Percentiles rank a stretch among this genome's conserved stretches.
These are phyloP conservation scores for Ustilago shanxiensis DNA, from an alignment of 1,284 basidiomycete species.

Conservation along the genomic window DNA sequence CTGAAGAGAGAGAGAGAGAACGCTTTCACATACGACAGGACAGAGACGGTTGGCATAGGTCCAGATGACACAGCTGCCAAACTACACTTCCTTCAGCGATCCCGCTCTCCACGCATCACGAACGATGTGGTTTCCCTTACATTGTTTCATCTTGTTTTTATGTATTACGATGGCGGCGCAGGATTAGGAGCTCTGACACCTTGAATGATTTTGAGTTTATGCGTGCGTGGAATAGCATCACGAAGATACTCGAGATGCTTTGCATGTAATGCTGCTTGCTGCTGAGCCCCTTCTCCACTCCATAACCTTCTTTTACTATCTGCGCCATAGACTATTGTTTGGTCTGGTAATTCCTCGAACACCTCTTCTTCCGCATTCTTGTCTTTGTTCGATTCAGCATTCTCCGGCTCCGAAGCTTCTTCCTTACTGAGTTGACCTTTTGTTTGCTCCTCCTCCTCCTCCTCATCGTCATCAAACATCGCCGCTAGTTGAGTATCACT, in stretches of 20 bases:
- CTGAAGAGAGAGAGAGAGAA: background rate
- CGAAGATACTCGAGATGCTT: conserved; percentile 91
- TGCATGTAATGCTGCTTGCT: conserved; percentile 83
- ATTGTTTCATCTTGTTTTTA: background rate
- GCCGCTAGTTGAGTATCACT: conserved; percentile 15
- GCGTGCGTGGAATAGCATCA: conserved; percentile 72
- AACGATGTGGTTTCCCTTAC: no score
- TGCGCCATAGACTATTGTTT: conserved; percentile 85
- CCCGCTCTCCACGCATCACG: no score
- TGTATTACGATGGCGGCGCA: background rate
- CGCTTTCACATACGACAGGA: conserved; percentile 4
- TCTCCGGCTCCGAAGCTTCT: background rate
- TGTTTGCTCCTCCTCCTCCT: conserved; percentile 16
- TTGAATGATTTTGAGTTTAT: conserved; percentile 60
- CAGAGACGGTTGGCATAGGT: no score
- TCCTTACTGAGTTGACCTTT: background rate
- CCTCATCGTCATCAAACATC: conserved; percentile 28
- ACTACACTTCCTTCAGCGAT: no score
- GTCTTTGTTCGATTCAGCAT: background rate
- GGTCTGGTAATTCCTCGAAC: conserved; percentile 79
- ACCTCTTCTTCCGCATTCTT: conserved; percentile 3
- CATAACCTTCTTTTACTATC: conserved; percentile 80
- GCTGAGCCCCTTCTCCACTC: conserved; percentile 86
- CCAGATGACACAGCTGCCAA: no score
- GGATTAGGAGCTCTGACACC: conserved; percentile 31